Base-by-base conservation (phyloP, 2,329 filamentous ascomycete species). In the Botrytis tulipae region DNA sequence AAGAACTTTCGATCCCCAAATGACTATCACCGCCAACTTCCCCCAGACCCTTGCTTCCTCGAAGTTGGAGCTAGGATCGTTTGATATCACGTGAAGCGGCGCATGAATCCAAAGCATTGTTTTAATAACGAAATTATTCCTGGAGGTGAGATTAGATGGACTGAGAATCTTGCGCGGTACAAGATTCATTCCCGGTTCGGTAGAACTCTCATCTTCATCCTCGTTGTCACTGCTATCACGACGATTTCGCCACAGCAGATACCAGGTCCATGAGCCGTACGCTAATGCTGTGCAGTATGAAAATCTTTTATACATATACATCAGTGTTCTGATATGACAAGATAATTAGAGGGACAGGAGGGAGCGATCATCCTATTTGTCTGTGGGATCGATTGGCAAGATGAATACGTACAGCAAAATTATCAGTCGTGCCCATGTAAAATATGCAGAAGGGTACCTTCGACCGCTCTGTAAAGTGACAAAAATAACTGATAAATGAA, bases 181-280 rank as follows among this genome's bases (percentile, higher is more conserved):
- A 29, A 66, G 62, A 20, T 66, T 42, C 62, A 66, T 66, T 18
- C 62, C 62, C 0, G 62, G 16, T 25, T 66, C 16, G 1, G 10
- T 32, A 40, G n/a, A 35, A 46, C 42, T 2, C 29, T 20, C 29
- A 29, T 32, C 62, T 8, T n/a, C 29, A 12, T 37, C n/a, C 8
- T 66, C 25, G 42, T 32, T 16, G n/a, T n/a, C 42, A 32, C 29
- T 32, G 29, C 16, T 46, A 32, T 44, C 16, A 6, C n/a, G 62
- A 40, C 25, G 20, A n/a, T 61, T 14, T 46, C 62, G 37, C n/a
- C n/a, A n/a, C 42, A 25, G 16, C n/a, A 66, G 25, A 46, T 46
- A 66, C 62, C 62, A 66, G 62, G 16, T 46, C 62, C 62, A 66
- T 46, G 40, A 22, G 29, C 62, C 62, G 10, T 66, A 66, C 32